Conservation (phyloP, 352 stramenopile genomes). For the Phytopythium chamaehyphon region DNA sequence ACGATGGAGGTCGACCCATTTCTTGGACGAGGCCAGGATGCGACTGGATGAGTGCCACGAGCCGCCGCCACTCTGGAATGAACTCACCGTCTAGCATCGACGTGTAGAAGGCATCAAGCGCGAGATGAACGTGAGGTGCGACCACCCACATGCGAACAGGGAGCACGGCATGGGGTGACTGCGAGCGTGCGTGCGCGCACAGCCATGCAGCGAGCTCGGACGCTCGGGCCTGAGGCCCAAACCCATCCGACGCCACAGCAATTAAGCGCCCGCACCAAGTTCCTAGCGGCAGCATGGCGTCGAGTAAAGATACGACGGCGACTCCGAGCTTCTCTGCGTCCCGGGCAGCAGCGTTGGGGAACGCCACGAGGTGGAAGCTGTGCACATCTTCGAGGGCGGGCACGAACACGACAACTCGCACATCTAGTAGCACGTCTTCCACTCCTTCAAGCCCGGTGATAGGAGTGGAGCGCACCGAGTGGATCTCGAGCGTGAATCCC, state of each 20-base stretch:
- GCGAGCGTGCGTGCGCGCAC: constrained; percentile 1
- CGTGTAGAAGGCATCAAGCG: constrained; percentile 24
- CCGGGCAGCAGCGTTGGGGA: constrained; percentile 13
- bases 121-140: constrained; percentile 8
- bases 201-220: constrained; percentile 17
- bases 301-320: constrained; percentile 18
- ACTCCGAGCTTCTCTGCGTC: constrained; percentile 5
- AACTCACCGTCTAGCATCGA: constrained; percentile 23
- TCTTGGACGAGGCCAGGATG: constrained; percentile 20
- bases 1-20: constrained; percentile 24
- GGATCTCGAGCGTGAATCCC: constrained; percentile 36
- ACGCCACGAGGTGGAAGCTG: constrained; percentile 26
- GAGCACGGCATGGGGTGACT: background rate
- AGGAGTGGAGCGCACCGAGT: background rate
- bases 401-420: constrained; percentile 20
- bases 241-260: constrained; percentile 12
- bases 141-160: constrained; percentile 11
- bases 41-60: constrained; percentile 19
- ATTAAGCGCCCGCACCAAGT: constrained; percentile 21
- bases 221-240: background rate
- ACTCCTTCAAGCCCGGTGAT: background rate
- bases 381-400: constrained; percentile 11
- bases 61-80: constrained; percentile 8
- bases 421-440: constrained; percentile 15
- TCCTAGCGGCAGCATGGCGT: constrained; percentile 12